Evolutionary conservation across 345 rosid species (phyloP), one percentile per base, ranked within the genome.

Genomic region (Litchi chinensis): DNA sequence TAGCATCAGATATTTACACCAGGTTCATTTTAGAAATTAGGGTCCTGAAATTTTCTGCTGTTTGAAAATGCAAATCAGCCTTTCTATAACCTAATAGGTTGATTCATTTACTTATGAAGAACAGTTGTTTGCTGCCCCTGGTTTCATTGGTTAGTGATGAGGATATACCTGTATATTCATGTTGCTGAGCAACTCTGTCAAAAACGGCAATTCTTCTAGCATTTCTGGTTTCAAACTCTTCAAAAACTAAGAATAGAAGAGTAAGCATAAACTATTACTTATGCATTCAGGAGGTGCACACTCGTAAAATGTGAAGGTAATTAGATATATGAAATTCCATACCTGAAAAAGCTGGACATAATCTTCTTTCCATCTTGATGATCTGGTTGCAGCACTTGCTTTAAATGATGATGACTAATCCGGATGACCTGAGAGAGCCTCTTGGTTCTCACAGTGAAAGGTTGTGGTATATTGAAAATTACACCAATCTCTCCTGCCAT

Each of bases 401-500:
- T 93, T 84, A 95, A 91, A 64, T 85, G 79, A 72, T 91, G 92
- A 79, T 95, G 97, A 82, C 97, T 87, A 39, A 95, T 87, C 79
- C 94, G 80, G 66, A 95, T 89, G 76, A 95, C 94, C 83, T 95
- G 98, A 80, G 97, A 93, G 68, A 95, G 97, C 81, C 92, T 85
- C 69, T 85, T 88, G 60, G 98, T 95, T 81, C 96, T 87, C 77
- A 92, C 83, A 16, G 87, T 87, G 78, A 85, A 90, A 50, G 98
- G 99, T 79, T 95, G 99, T 48, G 97, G 98, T 80, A 92, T 85
- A 81, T 95, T 95, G 88, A 95, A 93, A 21, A 93, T 65, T 60
- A 95, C 99, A 54, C 97, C 98, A 71, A 95, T 88, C 77, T 95
- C 99, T 83, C 99, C 99, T 64, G 90, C 92, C 91, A 96, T 83